Evolutionary conservation across 2,329 filamentous ascomycete species (phyloP), one percentile per base, ranked within the genome.

Genomic region (Aspergillus floridensis): DNA sequence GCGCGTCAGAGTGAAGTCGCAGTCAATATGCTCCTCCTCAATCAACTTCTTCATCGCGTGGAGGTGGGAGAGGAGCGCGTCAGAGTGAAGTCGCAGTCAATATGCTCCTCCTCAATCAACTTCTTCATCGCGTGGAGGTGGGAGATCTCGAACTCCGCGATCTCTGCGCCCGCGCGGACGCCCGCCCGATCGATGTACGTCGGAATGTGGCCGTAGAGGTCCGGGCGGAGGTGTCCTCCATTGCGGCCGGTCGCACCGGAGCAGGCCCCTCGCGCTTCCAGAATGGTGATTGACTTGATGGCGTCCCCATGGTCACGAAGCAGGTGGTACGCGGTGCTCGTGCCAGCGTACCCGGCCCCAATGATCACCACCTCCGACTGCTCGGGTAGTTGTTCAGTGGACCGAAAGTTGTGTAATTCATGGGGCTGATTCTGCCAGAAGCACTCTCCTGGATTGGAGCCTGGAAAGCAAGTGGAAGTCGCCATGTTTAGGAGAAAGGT

Each of bases 281-380:
- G 67, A 10, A 79, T 69, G 0, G 73, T 66, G 5, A 77, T 70
- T 0, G 66, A 70, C 0, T 59, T 62, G 46, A 50, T 53, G 21
- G 61, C 51, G 22, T 14, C 59, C 58, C 4, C 51, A 32, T 59
- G 57, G 11, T 61, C 56, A 22, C 63, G 63, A 1, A 79, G 57
- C 5, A 79, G 70, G 55, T 81, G 75, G 50, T 78, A 78, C 0
- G 76, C 75, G 1, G 76, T 72, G 0, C 76, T 74, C 0, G 74
- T 74, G 0, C 81, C 80, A 0, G 80, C 73, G 49, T 77, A 80
- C 0, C 81, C 81, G 3, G 77, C 74, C 0, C 80, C 80, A 5
- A 82, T 75, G 29, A 82, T 76, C 6, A 77, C 69, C 44, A 82
- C 74, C 29, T 82, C 79, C 16, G 68, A 69, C 8, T 60, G 51